Evolutionary conservation across 1,139 yeast species (phyloP).

Genomic region (Zygosaccharomyces sapae): DNA sequence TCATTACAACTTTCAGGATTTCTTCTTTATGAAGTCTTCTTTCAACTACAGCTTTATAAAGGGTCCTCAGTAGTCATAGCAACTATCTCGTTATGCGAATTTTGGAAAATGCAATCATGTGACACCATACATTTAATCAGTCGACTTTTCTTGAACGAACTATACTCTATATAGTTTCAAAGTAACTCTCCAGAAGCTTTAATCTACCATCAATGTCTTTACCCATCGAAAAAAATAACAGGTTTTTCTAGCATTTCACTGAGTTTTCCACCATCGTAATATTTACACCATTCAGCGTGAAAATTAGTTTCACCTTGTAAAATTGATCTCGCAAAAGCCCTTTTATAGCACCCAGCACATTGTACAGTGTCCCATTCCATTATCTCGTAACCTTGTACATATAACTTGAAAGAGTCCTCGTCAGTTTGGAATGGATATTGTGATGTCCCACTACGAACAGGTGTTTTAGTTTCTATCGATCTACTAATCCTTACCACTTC

Average conservation of each 20-base stretch:
- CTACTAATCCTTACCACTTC: constrained; percentile 15
- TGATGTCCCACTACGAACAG: not conserved
- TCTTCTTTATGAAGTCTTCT: too few relatives aligned
- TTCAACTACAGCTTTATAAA: too few relatives aligned
- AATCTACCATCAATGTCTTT: constrained; percentile 7
- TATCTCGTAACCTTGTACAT: constrained; percentile 14
- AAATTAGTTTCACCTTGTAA: constrained; percentile 13
- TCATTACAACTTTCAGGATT: too few relatives aligned
- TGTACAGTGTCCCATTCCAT: constrained; percentile 9
- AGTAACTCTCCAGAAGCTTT: constrained; percentile 6
- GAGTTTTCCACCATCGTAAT: constrained; percentile 14
- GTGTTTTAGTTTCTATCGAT: not conserved
- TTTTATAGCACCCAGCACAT: constrained; percentile 19
- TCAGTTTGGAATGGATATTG: not conserved
- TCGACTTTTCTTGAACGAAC: too few relatives aligned
- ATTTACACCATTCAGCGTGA: constrained; percentile 24
- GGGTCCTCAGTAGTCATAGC: too few relatives aligned
- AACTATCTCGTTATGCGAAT: too few relatives aligned
- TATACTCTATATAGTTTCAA: constrained; percentile 7
- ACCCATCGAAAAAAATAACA: not conserved
- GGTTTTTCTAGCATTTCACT: constrained; percentile 9
- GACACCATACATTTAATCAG: too few relatives aligned
- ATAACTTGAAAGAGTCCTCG: constrained; percentile 6
- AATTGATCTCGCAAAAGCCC: constrained; percentile 11
- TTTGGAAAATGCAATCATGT: too few relatives aligned